phyloP scores from a whole-genome alignment of 139 green algal genomes.

The Chlorokybus atmophyticus region DNA sequence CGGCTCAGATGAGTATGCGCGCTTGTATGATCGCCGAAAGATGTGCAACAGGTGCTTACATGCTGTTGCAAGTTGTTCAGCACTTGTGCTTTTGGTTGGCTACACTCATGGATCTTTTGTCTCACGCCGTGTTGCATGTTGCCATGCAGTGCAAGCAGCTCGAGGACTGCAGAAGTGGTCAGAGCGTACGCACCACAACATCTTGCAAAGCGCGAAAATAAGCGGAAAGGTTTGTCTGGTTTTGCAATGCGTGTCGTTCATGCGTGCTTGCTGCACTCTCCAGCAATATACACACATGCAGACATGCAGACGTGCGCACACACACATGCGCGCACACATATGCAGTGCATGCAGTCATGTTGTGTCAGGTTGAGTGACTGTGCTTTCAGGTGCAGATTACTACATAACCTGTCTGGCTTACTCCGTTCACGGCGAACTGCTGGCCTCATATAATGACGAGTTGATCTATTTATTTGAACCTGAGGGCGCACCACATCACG shows the following conservation, averaged over 20 bases:
- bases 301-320: no score
- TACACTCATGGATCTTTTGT: no score
- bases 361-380: no score
- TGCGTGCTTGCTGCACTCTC: background rate
- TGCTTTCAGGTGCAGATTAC: no score
- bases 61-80: background rate
- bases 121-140: no score
- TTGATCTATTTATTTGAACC: constrained; percentile 24
- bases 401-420: constrained; percentile 26
- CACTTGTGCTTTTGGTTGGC: no score
- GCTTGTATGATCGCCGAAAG: constrained; percentile 29
- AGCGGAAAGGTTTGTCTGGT: background rate
- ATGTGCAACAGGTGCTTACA: background rate
- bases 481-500: no score
- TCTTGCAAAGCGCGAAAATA: background rate
- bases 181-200: background rate
- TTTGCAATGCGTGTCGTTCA: background rate
- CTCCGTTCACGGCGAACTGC: constrained; percentile 35
- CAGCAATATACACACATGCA: no score
- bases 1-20: constrained; percentile 30
- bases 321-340: no score
- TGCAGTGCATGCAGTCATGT: no score
- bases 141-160: no score
- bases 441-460: constrained; percentile 53
- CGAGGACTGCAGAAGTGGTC: no score